Conservation (phyloP, 2,329 filamentous ascomycete genomes). For the Chaetomium sp. region DNA sequence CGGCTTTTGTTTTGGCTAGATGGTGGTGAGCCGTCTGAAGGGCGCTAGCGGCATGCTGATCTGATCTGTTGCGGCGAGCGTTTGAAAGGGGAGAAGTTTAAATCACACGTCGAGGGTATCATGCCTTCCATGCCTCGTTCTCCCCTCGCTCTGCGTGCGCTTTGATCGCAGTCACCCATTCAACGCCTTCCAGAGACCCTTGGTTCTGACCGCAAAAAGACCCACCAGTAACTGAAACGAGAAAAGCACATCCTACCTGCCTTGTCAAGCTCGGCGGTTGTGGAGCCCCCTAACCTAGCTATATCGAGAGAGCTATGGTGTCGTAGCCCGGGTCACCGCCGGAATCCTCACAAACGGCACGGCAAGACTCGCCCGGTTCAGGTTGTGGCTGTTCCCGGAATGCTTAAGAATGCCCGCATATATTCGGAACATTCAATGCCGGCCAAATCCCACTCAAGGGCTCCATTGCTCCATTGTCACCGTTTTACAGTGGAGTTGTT, state of each 20-base stretch:
- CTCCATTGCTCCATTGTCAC: not conserved
- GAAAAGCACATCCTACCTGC: not conserved
- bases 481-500: conserved; percentile 6
- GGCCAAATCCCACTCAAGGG: not conserved
- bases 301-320: conserved; percentile 24
- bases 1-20: too few species aligned
- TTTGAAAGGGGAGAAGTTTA: not conserved
- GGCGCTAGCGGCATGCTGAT: not conserved
- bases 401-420: conserved; percentile 1
- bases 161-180: too few species aligned
- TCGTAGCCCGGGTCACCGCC: conserved; percentile 18
- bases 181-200: not conserved
- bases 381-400: not conserved
- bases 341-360: conserved; percentile 6
- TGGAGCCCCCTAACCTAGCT: conserved; percentile 16
- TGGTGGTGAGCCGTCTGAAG: not conserved
- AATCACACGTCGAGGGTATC: not conserved
- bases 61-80: not conserved
- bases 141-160: too few species aligned
- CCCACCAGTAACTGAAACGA: not conserved
- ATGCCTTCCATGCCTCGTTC: not conserved
- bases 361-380: not conserved
- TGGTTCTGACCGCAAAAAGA: not conserved
- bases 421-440: not conserved
- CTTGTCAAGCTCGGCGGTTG: not conserved